Base-by-base conservation (phyloP, 2,329 filamentous ascomycete genomes). In the Rhexocercosporidium sp. region DNA sequence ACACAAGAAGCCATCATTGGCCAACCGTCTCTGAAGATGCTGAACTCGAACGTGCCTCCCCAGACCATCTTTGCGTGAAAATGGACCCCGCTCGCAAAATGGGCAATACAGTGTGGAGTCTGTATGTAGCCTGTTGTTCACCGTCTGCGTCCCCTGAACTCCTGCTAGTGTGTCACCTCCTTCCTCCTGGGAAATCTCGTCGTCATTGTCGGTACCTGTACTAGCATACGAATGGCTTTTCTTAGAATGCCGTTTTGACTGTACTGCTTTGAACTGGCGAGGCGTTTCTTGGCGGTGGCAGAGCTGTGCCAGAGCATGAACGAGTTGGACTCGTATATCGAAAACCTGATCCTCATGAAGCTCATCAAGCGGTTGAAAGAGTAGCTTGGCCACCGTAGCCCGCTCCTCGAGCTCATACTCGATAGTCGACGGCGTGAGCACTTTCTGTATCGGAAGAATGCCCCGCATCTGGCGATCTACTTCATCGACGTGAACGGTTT, bases 381-480 rank as follows among this genome's bases (percentile, higher is more conserved):
- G 71, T 56, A 74, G 51, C 61, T 65, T 64, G 37, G 70, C 67
- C 16, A 74, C 66, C 54, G 47, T 66, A 27, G 65, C 70, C 68
- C 66, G 71, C 71, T 75, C 68, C 53, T 66, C 31, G 39, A 74
- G 70, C 67, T 75, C 57, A 60, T 75, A 75, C 61, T 70, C 57
- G 64, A 71, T 67, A 22, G 61, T 66, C n/a, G 69, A 59, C 31
- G 63, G 66, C 22, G 64, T 68, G 46, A 75, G 65, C 14, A 72
- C 46, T n/a, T 72, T 67, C 46, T 31, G 34, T 27, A 27, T 3
- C 37, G 72, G 71, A 46, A 47, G 65, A 39, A 73, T 72, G 12
- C 70, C 71, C 49, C 66, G 46, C 27, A 74, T 49, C 63, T 75
- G 67, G 56, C 63, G 59, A 67, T 72, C 65, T 22, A 74, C 69